Evolutionary conservation across 1,284 basidiomycete species (phyloP), one percentile per base, ranked within the genome.

Genomic region (Malassezia psittaci): DNA sequence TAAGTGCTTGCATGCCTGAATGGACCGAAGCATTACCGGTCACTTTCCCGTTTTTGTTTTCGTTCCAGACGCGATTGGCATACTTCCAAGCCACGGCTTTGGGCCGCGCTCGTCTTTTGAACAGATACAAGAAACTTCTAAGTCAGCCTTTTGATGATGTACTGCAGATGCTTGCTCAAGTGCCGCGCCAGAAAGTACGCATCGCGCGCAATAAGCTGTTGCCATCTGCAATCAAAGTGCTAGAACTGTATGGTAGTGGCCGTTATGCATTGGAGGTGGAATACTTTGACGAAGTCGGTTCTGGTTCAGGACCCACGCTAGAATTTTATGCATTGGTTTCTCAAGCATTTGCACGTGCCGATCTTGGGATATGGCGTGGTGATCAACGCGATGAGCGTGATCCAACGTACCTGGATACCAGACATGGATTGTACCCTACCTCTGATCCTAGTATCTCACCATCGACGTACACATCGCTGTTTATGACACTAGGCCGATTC

Each of bases 211-310:
- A 87, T 64, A 88, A 93, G 67, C 85, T 98, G 37, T 81, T 99
- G 21, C 90, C 96, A 72, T 94, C 90, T n/a, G 90, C 90, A 1
- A 85, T 93, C 71, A 96, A 96, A 76, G 93, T 96, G 2, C 90
- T 98, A 65, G 93, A 98, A 77, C 80, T 98, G 21, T 98, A 96
- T 69, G 93, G 90, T 7, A 77, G 77, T 0, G 90, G 87, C 11
- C 87, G 86, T 6, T 90, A 89, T 0, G 84, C 96, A 42, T 81
- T 98, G 18, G 93, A 98, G 75, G 89, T 98, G 50, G 91, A 99
- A 76, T 98, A 96, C 79, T 96, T 96, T 74, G 90, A 96, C 72
- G 94, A 99, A 79, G 93, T 96, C 48, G 94, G 94, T 19, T 98
- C 94, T 2, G 94, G 94, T 32, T 79, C 98, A 11, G 94, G 94